Evolutionary conservation across 805 yeast species (phyloP).

Genomic region (Candida yuanshanica): DNA sequence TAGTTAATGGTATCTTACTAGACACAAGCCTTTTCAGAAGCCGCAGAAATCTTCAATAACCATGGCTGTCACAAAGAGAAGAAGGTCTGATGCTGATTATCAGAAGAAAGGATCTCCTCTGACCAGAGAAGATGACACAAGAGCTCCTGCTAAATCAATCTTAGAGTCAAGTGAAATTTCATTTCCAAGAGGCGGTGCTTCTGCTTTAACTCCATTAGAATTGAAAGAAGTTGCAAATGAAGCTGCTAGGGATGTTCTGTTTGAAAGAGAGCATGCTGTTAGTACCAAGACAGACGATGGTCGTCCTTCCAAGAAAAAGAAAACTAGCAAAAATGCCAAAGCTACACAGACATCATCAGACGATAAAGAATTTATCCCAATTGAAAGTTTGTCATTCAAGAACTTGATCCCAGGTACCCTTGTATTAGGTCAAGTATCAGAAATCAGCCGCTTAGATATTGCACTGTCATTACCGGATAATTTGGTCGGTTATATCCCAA

Average conservation of each 20-base stretch:
- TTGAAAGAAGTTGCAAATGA: constrained; percentile 89
- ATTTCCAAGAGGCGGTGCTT: constrained; percentile 95
- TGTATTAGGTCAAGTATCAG: constrained; percentile 70
- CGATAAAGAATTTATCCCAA: constrained; percentile 32
- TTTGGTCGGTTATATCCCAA: constrained; percentile 71
- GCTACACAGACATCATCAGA: constrained; percentile 24
- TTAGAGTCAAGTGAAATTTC: constrained; percentile 33
- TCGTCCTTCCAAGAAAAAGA: constrained; percentile 37
- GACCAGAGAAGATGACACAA: constrained; percentile 34
- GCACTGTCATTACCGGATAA: constrained; percentile 74
- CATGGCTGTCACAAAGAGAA: constrained; percentile 37
- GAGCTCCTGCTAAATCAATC: constrained; percentile 31
- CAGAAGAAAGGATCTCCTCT: constrained; percentile 34
- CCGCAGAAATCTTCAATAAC: not conserved
- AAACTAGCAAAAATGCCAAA: constrained; percentile 24
- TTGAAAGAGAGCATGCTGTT: constrained; percentile 33
- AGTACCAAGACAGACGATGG: constrained; percentile 14
- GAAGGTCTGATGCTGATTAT: constrained; percentile 37
- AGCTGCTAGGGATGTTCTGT: constrained; percentile 82
- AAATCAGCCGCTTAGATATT: constrained; percentile 57
- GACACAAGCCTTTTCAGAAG: not conserved
- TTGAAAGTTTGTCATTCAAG: constrained; percentile 60
- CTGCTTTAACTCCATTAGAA: constrained; percentile 83
- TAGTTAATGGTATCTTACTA: not conserved
- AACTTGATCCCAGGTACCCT: constrained; percentile 63